Evolutionary conservation across 345 rosid genomes (phyloP).

Genomic region (Camelina laxa): DNA sequence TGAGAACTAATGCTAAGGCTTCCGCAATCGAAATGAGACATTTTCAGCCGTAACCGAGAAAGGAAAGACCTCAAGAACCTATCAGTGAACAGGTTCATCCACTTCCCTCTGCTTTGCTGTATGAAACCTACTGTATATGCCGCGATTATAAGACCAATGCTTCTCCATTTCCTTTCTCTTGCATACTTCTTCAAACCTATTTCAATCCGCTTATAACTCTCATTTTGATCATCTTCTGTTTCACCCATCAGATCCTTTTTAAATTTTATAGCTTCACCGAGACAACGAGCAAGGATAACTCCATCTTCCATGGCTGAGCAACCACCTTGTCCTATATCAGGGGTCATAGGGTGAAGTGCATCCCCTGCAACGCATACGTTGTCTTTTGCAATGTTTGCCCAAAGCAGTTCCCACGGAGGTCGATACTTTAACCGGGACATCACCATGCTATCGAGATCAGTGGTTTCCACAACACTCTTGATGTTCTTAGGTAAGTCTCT

Average conservation of each 20-base stretch:
- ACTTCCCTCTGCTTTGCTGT: slow-evolving; percentile 51
- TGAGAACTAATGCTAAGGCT: slow-evolving; percentile 17
- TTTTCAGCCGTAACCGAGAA: slow-evolving; percentile 41
- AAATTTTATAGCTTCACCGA: slow-evolving; percentile 50
- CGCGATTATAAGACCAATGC: slow-evolving; percentile 55
- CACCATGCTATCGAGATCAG: slow-evolving; percentile 45
- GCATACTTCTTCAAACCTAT: slow-evolving; percentile 53
- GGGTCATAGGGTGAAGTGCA: slow-evolving; percentile 79
- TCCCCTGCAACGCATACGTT: slow-evolving; percentile 72
- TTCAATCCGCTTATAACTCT: slow-evolving; percentile 47
- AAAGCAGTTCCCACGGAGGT: slow-evolving; percentile 64
- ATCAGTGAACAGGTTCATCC: slow-evolving; percentile 52
- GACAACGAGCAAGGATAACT: slow-evolving; percentile 66
- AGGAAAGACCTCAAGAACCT: slow-evolving; percentile 45
- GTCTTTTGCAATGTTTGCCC: slow-evolving; percentile 61
- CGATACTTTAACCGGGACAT: slow-evolving; percentile 48
- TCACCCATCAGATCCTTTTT: slow-evolving; percentile 12
- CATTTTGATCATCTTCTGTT: slow-evolving; percentile 29
- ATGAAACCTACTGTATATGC: slow-evolving; percentile 56
- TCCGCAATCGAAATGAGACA: slow-evolving; percentile 60
- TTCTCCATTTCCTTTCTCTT: slow-evolving; percentile 70
- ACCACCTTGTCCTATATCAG: slow-evolving; percentile 74
- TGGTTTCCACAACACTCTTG: slow-evolving; percentile 48
- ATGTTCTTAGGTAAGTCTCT: slow-evolving; percentile 46
- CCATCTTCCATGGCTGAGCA: slow-evolving; percentile 74